phyloP scores from a whole-genome alignment of 345 rosid genomes.

The Gynandropsis gynandra region DNA sequence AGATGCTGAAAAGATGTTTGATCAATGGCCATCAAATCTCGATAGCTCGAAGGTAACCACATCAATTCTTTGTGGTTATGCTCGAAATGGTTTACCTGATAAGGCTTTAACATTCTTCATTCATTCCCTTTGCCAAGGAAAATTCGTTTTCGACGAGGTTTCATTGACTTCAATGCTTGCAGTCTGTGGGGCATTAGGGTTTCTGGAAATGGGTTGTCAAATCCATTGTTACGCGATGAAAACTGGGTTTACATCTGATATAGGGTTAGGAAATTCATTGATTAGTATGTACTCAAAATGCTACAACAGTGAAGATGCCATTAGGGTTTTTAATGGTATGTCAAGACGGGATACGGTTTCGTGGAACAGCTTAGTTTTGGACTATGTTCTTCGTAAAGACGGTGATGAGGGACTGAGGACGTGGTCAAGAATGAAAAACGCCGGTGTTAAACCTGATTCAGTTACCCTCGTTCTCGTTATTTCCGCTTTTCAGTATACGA shows the following conservation, averaged over 20 bases:
- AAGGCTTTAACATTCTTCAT: slow-evolving; percentile 51
- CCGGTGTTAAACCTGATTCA: slow-evolving; percentile 40
- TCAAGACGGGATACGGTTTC: slow-evolving; percentile 47
- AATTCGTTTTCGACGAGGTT: slow-evolving; percentile 49
- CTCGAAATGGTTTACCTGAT: slow-evolving; percentile 60
- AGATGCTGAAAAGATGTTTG: slow-evolving; percentile 64
- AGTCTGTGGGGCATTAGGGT: slow-evolving; percentile 71
- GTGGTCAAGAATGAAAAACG: slow-evolving; percentile 50
- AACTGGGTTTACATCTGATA: slow-evolving; percentile 40
- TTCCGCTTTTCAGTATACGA: slow-evolving; percentile 49
- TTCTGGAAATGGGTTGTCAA: slow-evolving; percentile 58
- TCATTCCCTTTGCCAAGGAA: slow-evolving; percentile 34
- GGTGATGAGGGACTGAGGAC: slow-evolving; percentile 53
- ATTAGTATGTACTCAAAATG: slow-evolving; percentile 75
- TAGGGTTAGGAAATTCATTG: slow-evolving; percentile 57
- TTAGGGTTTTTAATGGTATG: slow-evolving; percentile 45
- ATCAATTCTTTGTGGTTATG: slow-evolving; percentile 72
- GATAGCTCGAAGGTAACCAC: slow-evolving; percentile 47
- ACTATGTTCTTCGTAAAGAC: slow-evolving; percentile 57
- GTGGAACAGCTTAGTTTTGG: slow-evolving; percentile 71
- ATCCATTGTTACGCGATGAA: slow-evolving; percentile 57
- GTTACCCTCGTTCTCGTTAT: slow-evolving; percentile 46
- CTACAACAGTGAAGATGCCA: slow-evolving; percentile 37
- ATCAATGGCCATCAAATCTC: slow-evolving; percentile 38
- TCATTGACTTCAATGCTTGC: slow-evolving; percentile 46